A percentile compares a stretch with the other conserved stretches of the same genome.
These are phyloP conservation scores for Fonsecaea pedrosoi DNA, from an alignment of 2,329 filamentous ascomycete species.

Conservation along the genomic window DNA sequence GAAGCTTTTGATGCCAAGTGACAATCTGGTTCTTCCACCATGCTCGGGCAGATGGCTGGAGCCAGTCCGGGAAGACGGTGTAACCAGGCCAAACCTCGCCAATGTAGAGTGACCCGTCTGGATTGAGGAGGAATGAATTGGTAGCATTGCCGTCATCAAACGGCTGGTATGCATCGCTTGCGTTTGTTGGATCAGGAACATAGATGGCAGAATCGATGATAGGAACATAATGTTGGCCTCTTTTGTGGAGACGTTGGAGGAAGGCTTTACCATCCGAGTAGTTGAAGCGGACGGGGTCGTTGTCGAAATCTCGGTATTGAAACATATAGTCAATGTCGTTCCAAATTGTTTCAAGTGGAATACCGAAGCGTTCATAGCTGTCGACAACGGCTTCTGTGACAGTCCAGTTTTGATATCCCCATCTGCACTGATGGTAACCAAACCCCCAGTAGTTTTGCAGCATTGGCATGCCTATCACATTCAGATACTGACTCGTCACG, in stretches of 20 bases:
- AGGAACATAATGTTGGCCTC: constrained; percentile 65
- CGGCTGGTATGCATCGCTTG: constrained; percentile 65
- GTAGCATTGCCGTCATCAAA: constrained; percentile 59
- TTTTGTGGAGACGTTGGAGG: constrained; percentile 59
- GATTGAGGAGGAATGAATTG: constrained; percentile 60
- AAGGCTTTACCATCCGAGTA: constrained; percentile 59
- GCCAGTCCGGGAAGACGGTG: constrained; percentile 66
- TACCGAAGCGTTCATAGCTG: constrained; percentile 61
- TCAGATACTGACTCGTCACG: constrained; percentile 75
- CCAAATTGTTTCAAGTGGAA: constrained; percentile 63
- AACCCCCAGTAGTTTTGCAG: constrained; percentile 84
- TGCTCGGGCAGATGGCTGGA: constrained; percentile 64
- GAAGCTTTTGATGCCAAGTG: constrained; percentile 59
- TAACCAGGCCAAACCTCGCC: constrained; percentile 65
- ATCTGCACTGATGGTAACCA: constrained; percentile 83
- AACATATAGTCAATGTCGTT: constrained; percentile 62
- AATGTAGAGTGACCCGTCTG: constrained; percentile 62
- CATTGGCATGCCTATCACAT: constrained; percentile 71
- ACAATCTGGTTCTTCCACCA: constrained; percentile 66
- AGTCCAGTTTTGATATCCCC: constrained; percentile 78
- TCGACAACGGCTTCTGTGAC: constrained; percentile 63
- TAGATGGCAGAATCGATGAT: constrained; percentile 73
- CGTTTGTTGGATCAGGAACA: constrained; percentile 72
- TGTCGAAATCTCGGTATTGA: constrained; percentile 65
- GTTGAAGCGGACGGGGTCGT: constrained; percentile 61